Base-by-base conservation (phyloP, 805 yeast species). In the Candida ulmi region DNA sequence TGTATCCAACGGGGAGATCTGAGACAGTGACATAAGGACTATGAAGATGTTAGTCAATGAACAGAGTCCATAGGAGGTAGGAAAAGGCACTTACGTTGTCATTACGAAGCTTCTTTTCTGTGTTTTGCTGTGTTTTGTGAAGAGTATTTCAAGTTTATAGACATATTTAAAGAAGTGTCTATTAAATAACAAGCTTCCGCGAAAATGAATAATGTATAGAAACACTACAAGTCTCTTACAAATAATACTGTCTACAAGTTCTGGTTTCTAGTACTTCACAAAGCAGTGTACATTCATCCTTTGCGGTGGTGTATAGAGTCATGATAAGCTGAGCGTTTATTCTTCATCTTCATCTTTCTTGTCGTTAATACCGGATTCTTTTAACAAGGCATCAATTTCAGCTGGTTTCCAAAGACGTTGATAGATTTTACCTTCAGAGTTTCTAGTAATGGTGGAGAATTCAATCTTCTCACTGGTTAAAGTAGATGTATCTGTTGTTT, bases 391-490 rank as follows among this genome's bases (percentile, higher is more conserved):
- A 47, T 87, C 90, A 46, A 93, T 80, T 48, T 88, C 93, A 5
- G 66, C 62, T 17, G 90, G 95, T 43, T 67, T 74, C 90, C 91
- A 93, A 49, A 93, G 78, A 60, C 78, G 80, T 53, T 82, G 83
- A 39, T 69, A 58, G 24, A 84, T 67, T 41, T 76, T 67, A 28
- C 80, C 84, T 26, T 60, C 61, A 29, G 68, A 60, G 38, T 60
- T 62, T 54, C 68, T 57, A 43, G 73, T 72, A 45, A 84, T 76
- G 5, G 97, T 88, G 30, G 97, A 90, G 60, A 93, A 83, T 68
- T 93, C 99, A 51, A 93, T 72, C 67, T 91, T 91, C 43, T 90
- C 96, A 59, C 88, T 76, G 27, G 88, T 83, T 57, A 93, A 71
- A 40, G 85, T 78, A 29, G 95, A 78, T 38, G 85, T 72, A 62